Base-by-base conservation (phyloP, 768 basidiomycete species). In the Chlorophyllum brunneum region DNA sequence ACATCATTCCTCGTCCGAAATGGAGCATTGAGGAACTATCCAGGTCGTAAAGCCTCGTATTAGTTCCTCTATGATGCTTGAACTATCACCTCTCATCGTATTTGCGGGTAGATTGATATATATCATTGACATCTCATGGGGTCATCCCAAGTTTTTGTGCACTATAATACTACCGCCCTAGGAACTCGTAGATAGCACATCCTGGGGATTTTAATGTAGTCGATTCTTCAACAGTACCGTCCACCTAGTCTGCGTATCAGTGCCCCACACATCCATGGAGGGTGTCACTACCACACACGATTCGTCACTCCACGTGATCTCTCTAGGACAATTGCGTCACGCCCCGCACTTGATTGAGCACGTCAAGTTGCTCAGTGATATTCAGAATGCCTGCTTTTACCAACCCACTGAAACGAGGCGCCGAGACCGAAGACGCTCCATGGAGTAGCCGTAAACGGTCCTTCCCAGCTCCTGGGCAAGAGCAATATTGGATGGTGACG, bases 401-500 rank as follows among this genome's bases (percentile, higher is more conserved):
- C 4, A 53, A 53, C n/a, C 51, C 51, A 23, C 13, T 53, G 29
- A 53, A 53, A 38, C 43, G 51, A 38, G 8, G 36, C 10, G 27
- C 36, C n/a, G 51, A 53, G 1, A 15, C 34, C 22, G 55, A 65
- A 13, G 56, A 63, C 9, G 63, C 27, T n/a, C 5, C 66, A 13
- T 61, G 63, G 2, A 7, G 49, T 0, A 60, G 58, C 24, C 51
- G 66, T 29, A 78, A 77, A 58, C 69, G 69, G 24, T 48, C 58
- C 23, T 63, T 63, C 5, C 5, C 66, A 7, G 63, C 64, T 10
- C 36, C 54, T 22, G 44, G 42, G 30, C 41, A 27, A 16, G 73
- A 75, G 45, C 70, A 69, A 50, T 81, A 81, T 56, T 92, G 88
- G 88, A 85, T 87, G 77, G 81, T 88, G 30, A 86, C 88, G 67